Evolutionary conservation across 2,329 filamentous ascomycete genomes (phyloP), one percentile per base, ranked within the genome.

Genomic region (Colletotrichum echinochloae): DNA sequence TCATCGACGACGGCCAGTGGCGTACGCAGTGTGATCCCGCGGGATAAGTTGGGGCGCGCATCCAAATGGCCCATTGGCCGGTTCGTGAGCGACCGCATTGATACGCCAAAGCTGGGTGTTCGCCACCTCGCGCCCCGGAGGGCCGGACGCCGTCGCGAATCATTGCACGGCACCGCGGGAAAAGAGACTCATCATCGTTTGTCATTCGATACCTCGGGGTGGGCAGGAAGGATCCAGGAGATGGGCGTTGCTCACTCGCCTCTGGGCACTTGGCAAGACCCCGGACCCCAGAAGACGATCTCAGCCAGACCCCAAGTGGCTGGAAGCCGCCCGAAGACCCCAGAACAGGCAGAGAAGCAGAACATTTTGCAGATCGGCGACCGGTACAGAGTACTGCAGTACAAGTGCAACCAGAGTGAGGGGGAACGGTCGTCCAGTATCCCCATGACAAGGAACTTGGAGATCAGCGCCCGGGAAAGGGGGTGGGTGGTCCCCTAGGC

Each of bases 221-320:
- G 52, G 52, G 52, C n/a, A 18, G 20, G n/a, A n/a, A n/a, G n/a
- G n/a, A n/a, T n/a, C n/a, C n/a, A 39, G 11, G 52, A 26, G 33
- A 56, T 37, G 20, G 12, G 52, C 52, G n/a, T 26, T 18, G 28
- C 11, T 23, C 30, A 1, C 51, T 3, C 8, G 30, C 37, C 12
- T 12, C 35, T 33, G 6, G n/a, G 7, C 12, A n/a, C 5, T 20
- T 26, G 20, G 23, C 28, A 39, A 56, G 2, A 57, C n/a, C 54
- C 54, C n/a, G n/a, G 35, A 57, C 35, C 54, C 33, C 35, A 57
- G 54, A 28, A 18, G 54, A 26, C 35, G n/a, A 57, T 57, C 54
- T 20, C 23, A 20, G 20, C 20, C n/a, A 39, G 26, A 57, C 12
- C 52, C 33, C 52, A 20, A 20, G 52, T 37, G 52, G 6, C 52